phyloP scores from a whole-genome alignment of 192 early-diverging fungal species.

The Entomortierella chlamydospora region DNA sequence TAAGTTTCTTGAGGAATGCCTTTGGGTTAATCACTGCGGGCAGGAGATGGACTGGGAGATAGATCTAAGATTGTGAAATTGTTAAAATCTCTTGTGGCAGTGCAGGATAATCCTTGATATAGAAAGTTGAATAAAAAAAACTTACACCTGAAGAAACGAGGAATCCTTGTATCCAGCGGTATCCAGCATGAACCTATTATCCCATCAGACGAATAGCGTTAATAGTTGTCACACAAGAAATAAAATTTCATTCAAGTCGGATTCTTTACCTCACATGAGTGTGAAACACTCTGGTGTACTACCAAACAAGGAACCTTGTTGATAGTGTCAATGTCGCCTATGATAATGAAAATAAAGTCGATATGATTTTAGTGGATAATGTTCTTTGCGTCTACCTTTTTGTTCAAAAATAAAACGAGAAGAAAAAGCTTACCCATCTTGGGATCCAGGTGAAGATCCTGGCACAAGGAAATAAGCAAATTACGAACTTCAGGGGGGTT shows the following conservation, averaged over 20 bases:
- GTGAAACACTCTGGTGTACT: constrained; percentile 60
- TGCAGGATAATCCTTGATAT: too few species aligned
- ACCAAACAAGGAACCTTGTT: constrained; percentile 63
- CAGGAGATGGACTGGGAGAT: constrained; percentile 70
- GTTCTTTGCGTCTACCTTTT: too few species aligned
- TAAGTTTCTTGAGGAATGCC: constrained; percentile 51
- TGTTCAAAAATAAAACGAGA: neutral
- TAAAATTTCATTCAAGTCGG: too few species aligned
- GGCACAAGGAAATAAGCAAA: constrained; percentile 48
- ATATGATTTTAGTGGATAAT: neutral
- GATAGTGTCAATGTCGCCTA: constrained; percentile 43
- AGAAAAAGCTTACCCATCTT: constrained; percentile 32
- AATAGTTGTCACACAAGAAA: too few species aligned
- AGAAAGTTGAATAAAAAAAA: too few species aligned
- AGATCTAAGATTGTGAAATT: too few species aligned
- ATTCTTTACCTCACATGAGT: constrained; percentile 58
- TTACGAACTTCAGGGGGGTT: constrained; percentile 51
- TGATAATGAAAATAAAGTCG: too few species aligned
- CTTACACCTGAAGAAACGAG: constrained; percentile 43
- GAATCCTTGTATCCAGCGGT: constrained; percentile 50
- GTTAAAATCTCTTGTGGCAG: too few species aligned
- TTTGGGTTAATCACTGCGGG: constrained; percentile 67
- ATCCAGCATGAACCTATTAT: constrained; percentile 36
- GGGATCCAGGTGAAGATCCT: constrained; percentile 48
- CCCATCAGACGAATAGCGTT: neutral